phyloP scores from a whole-genome alignment of 2,329 filamentous ascomycete species.

The Scleromitrula shiraiana region DNA sequence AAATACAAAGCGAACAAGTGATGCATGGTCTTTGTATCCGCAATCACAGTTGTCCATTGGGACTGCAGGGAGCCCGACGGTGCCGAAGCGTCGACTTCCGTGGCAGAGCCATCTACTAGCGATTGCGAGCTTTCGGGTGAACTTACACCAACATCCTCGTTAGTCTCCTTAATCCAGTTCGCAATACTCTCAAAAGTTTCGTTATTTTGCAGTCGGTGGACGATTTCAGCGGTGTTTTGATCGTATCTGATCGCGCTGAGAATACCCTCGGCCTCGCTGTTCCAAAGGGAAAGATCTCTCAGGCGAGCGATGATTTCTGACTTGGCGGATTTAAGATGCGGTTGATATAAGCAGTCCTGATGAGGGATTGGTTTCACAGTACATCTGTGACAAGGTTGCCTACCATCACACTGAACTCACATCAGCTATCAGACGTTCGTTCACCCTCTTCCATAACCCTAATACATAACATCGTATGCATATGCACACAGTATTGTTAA shows the following conservation, averaged over 20 bases:
- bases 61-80: too few species aligned
- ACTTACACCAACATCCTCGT: slow-evolving; percentile 19
- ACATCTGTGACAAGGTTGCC: slow-evolving; percentile 29
- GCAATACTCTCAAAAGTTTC: slow-evolving; percentile 26
- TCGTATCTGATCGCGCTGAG: slow-evolving; percentile 24
- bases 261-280: slow-evolving; percentile 20
- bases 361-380: slow-evolving; percentile 17
- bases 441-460: too few species aligned
- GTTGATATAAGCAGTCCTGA: slow-evolving; percentile 27
- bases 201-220: slow-evolving; percentile 25
- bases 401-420: slow-evolving; percentile 28
- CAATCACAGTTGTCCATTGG: slow-evolving; percentile 26
- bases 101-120: slow-evolving; percentile 21
- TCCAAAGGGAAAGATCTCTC: not conserved
- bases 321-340: slow-evolving; percentile 31
- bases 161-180: slow-evolving; percentile 23
- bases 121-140: slow-evolving; percentile 16
- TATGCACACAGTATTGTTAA: not conserved
- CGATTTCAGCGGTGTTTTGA: slow-evolving; percentile 25
- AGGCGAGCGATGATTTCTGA: slow-evolving; percentile 27
- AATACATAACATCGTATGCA: too few species aligned
- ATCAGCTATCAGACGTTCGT: not conserved
- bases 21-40: slow-evolving; percentile 20
- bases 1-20: slow-evolving; percentile 31
- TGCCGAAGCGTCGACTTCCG: slow-evolving; percentile 18